phyloP scores from a whole-genome alignment of 306 rosid species.

The Sindora glabra region DNA sequence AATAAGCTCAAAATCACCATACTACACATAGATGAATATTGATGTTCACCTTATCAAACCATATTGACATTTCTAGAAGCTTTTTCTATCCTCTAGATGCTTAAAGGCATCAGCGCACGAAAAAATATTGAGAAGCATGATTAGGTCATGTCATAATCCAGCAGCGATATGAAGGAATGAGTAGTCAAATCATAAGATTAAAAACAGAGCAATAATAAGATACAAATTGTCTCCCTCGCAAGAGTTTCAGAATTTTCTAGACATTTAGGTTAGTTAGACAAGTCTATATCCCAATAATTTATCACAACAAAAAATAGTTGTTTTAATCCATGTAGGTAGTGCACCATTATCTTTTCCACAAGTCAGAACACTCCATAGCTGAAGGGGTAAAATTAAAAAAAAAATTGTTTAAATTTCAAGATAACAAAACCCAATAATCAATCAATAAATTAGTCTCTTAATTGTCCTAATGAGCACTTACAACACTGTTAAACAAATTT shows the following conservation, averaged over 20 bases:
- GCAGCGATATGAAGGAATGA: too few relatives aligned
- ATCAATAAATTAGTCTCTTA: too few relatives aligned
- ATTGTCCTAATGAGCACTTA: too few relatives aligned
- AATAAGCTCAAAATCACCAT: too few relatives aligned
- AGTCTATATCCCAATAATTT: conserved; percentile 48
- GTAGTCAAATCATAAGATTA: conserved; percentile 16
- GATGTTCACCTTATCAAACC: too few relatives aligned
- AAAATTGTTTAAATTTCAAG: neutral
- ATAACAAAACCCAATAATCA: neutral
- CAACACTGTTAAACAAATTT: too few relatives aligned
- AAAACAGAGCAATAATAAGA: conserved; percentile 24
- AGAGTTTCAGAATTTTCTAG: conserved; percentile 69
- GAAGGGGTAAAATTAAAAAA: conserved; percentile 4
- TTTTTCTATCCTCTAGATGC: neutral
- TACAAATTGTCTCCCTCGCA: conserved; percentile 89
- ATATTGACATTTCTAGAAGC: too few relatives aligned
- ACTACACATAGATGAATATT: too few relatives aligned
- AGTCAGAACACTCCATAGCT: conserved; percentile 83
- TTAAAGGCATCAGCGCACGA: neutral
- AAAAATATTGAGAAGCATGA: neutral
- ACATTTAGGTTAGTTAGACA: conserved; percentile 46
- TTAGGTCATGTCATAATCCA: neutral
- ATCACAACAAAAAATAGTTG: conserved; percentile 49
- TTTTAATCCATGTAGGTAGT: conserved; percentile 74
- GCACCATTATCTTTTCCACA: conserved; percentile 67